Conservation (phyloP, 31 red algal species). For the Bonnemaisonia californica region DNA sequence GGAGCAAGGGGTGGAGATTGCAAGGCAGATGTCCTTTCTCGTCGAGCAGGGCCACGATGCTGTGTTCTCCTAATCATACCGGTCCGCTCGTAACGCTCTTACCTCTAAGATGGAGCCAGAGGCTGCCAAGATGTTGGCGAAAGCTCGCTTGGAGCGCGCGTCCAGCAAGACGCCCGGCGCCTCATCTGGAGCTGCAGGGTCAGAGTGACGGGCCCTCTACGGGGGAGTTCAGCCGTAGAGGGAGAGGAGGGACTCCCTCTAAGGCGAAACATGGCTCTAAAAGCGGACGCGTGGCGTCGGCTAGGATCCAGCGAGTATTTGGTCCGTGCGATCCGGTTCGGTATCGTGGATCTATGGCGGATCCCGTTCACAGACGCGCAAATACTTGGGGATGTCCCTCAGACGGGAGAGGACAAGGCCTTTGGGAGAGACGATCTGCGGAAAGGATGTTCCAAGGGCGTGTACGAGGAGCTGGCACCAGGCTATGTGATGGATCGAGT, state of each 20-base stretch:
- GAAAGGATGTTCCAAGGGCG: background rate
- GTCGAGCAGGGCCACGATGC: no score
- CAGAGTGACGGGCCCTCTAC: background rate
- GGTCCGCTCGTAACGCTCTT: background rate
- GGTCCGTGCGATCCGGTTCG: background rate
- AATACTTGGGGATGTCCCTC: background rate
- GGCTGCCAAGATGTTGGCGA: background rate
- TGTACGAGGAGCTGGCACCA: background rate
- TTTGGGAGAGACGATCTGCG: background rate
- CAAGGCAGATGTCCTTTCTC: no score
- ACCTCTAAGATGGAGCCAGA: background rate
- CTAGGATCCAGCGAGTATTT: background rate
- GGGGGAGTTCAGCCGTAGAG: background rate
- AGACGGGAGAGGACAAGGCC: background rate
- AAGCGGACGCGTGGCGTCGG: background rate
- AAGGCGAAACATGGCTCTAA: background rate
- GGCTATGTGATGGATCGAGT: background rate
- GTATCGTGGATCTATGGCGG: background rate
- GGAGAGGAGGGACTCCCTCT: background rate
- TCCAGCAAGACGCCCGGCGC: background rate
- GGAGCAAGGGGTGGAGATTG: no score
- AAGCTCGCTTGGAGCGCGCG: background rate
- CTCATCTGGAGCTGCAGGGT: background rate
- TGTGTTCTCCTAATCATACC: no score
- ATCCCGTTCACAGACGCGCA: background rate